These are phyloP conservation scores for Agrocybe praecox DNA, from an alignment of 768 basidiomycete genomes.

Conservation along the genomic window DNA sequence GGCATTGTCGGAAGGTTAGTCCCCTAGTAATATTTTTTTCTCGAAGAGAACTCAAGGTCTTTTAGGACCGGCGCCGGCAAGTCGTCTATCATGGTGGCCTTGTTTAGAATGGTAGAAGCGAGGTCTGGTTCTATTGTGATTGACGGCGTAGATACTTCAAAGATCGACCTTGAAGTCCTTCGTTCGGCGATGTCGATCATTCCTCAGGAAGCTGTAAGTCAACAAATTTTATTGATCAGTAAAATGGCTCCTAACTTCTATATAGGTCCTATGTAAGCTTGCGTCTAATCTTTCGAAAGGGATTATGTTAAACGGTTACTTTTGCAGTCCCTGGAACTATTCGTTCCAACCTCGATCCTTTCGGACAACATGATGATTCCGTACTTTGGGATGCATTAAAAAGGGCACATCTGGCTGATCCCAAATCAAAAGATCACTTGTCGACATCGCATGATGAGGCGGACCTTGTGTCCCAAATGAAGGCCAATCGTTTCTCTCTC, in stretches of 20 bases:
- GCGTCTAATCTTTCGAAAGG: not conserved
- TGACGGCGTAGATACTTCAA: constrained; percentile 81
- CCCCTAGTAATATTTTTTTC: not conserved
- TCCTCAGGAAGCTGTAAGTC: constrained; percentile 78
- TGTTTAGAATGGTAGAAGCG: constrained; percentile 84
- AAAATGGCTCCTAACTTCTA: not conserved
- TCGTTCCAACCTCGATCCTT: constrained; percentile 88
- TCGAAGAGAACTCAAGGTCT: not conserved
- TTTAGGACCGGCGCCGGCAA: constrained; percentile 82
- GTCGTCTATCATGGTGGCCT: constrained; percentile 83
- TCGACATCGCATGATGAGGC: constrained; percentile 23
- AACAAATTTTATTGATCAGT: constrained; percentile 1
- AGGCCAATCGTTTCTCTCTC: constrained; percentile 65
- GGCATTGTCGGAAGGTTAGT: constrained; percentile 75
- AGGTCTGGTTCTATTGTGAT: constrained; percentile 72
- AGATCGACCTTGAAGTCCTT: constrained; percentile 73
- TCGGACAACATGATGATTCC: constrained; percentile 76
- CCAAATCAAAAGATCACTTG: constrained; percentile 25
- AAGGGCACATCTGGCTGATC: constrained; percentile 76
- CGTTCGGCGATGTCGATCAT: constrained; percentile 73
- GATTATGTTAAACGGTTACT: constrained; percentile 2
- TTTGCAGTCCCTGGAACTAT: constrained; percentile 72
- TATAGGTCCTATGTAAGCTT: constrained; percentile 48
- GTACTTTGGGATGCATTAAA: constrained; percentile 85
- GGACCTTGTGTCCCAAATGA: constrained; percentile 39